Percentiles rank a stretch among this genome's conserved stretches.
phyloP scores from a whole-genome alignment of 1,139 yeast species.

The Wickerhamiella pararugosa region DNA sequence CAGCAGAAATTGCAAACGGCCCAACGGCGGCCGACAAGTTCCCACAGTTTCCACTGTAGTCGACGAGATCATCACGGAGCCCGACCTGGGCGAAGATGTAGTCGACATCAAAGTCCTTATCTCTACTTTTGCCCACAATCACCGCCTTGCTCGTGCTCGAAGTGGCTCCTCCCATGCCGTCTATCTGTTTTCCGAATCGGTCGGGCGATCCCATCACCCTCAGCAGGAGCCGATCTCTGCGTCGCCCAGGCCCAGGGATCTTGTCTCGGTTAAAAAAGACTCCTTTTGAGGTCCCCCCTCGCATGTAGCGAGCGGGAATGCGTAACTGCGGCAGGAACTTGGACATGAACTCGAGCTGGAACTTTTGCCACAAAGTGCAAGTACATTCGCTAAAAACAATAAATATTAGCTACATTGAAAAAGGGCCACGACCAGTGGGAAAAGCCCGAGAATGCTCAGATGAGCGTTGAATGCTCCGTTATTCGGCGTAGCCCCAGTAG shows the following conservation, averaged over 20 bases:
- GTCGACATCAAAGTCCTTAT: constrained; percentile 1
- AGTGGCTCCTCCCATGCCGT: constrained; percentile 6
- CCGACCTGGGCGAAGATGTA: constrained; percentile 5
- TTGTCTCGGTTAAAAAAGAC: constrained; percentile 1
- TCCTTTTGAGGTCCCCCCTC: constrained; percentile 6
- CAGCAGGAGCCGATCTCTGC: constrained; percentile 1
- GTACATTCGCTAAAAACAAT: too few relatives aligned
- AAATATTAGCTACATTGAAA: too few relatives aligned
- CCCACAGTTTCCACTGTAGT: constrained; percentile 6
- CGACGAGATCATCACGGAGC: neutral
- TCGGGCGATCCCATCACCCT: constrained; percentile 6
- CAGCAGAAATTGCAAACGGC: constrained; percentile 1
- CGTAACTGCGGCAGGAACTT: neutral
- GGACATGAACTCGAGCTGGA: too few relatives aligned
- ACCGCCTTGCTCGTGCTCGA: constrained; percentile 3
- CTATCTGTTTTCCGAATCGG: constrained; percentile 5
- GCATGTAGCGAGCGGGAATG: constrained; percentile 2
- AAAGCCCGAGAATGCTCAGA: too few relatives aligned
- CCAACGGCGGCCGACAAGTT: constrained; percentile 6
- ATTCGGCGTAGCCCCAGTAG: too few relatives aligned
- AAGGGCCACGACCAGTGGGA: too few relatives aligned
- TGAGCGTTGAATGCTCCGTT: too few relatives aligned
- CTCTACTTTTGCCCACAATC: constrained; percentile 1
- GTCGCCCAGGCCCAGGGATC: constrained; percentile 3
- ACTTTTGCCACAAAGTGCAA: too few relatives aligned